Conservation (phyloP, 2,329 filamentous ascomycete genomes). For the Colletotrichum ledebouriae region DNA sequence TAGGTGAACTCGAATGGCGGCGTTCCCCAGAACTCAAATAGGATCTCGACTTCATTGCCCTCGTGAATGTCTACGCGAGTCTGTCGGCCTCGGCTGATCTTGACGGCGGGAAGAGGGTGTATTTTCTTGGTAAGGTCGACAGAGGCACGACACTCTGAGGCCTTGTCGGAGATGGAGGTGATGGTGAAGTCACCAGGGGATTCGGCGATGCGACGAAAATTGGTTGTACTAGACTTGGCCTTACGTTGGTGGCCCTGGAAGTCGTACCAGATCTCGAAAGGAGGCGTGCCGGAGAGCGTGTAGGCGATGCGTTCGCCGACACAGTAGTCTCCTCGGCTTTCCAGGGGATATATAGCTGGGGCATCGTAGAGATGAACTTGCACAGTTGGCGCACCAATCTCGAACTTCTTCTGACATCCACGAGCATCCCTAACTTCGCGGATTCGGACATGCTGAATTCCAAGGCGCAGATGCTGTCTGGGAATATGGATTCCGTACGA, state of each 20-base stretch:
- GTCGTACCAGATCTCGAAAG: conserved; percentile 92
- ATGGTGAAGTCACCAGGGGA: conserved; percentile 90
- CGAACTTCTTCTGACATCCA: conserved; percentile 85
- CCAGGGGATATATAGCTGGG: conserved; percentile 88
- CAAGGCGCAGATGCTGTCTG: conserved; percentile 84
- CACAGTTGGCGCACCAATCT: conserved; percentile 79
- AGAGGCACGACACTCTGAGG: conserved; percentile 86
- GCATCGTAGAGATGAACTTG: conserved; percentile 94
- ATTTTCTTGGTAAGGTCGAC: conserved; percentile 86
- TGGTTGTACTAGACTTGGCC: conserved; percentile 83
- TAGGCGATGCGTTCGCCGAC: conserved; percentile 96
- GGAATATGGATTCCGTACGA: conserved; percentile 87
- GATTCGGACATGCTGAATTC: conserved; percentile 90
- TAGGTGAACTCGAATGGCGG: conserved; percentile 99
- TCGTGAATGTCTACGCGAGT: conserved; percentile 94
- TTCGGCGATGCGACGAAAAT: conserved; percentile 93
- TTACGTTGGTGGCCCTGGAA: conserved; percentile 85
- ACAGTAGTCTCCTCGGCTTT: conserved; percentile 89
- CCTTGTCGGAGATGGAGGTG: conserved; percentile 87
- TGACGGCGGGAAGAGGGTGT: conserved; percentile 91
- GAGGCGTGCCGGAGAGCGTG: conserved; percentile 88
- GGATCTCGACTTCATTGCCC: conserved; percentile 91
- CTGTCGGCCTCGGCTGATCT: conserved; percentile 86
- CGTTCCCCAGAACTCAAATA: conserved; percentile 95
- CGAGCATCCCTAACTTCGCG: conserved; percentile 89